These are phyloP conservation scores for Stephanocyclus meneghinianus DNA, from an alignment of 352 stramenopile genomes.

Conservation along the genomic window DNA sequence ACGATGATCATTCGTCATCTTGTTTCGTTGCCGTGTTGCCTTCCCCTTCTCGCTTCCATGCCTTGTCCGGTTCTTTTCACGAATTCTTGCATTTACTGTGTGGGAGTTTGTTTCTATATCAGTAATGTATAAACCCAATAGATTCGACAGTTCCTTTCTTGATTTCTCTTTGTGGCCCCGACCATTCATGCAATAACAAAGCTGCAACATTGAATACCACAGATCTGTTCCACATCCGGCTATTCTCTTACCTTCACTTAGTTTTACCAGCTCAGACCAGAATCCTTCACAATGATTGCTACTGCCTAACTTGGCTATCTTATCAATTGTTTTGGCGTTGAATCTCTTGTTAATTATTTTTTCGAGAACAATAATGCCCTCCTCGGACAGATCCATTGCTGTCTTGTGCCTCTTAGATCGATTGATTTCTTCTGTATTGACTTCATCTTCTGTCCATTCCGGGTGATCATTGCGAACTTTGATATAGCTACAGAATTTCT, in stretches of 20 bases:
- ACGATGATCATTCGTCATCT: neutral
- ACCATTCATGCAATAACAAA: neutral
- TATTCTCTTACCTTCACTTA: conserved; percentile 8
- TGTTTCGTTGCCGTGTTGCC: neutral
- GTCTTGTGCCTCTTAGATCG: neutral
- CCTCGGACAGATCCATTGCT: conserved; percentile 16
- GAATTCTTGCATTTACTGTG: neutral
- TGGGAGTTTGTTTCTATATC: neutral
- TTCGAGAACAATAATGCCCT: conserved; percentile 2
- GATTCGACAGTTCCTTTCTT: neutral
- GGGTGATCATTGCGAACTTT: neutral
- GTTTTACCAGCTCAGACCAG: conserved; percentile 5
- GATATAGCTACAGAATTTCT: neutral
- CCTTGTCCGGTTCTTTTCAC: neutral
- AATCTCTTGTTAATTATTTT: conserved; percentile 8
- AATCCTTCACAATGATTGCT: conserved; percentile 22
- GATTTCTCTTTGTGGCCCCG: neutral
- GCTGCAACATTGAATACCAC: neutral
- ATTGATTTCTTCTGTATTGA: neutral
- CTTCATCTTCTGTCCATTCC: neutral
- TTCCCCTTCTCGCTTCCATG: neutral
- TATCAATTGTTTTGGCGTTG: conserved; percentile 18
- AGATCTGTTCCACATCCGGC: neutral
- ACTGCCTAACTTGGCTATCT: conserved; percentile 3
- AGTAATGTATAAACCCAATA: neutral